phyloP scores from a whole-genome alignment of 371 early-diverging fungal species.

The Mucor indicus region DNA sequence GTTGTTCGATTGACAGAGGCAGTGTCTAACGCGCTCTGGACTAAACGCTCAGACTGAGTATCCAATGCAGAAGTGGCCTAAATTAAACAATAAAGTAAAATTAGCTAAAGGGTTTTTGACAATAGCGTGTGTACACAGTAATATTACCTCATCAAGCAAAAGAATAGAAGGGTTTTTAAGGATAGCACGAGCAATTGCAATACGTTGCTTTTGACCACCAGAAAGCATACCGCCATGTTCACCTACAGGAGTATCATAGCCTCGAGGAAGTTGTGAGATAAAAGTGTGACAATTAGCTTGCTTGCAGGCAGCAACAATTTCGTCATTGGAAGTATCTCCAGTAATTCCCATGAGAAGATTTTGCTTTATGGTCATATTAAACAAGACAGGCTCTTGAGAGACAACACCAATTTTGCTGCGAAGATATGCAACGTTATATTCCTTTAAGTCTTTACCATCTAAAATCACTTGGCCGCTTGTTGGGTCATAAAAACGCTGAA shows the following conservation, averaged over 20 bases:
- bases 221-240: conserved; percentile 58
- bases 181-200: conserved; percentile 74
- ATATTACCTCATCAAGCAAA: conserved; percentile 68
- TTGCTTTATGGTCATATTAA: conserved; percentile 67
- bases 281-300: conserved; percentile 72
- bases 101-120: too few species aligned
- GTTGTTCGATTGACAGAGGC: conserved; percentile 75
- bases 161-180: conserved; percentile 62
- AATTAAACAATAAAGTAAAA: not conserved
- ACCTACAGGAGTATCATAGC: conserved; percentile 70
- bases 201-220: conserved; percentile 88
- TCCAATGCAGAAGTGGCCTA: conserved; percentile 79
- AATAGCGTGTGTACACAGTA: too few species aligned
- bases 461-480: too few species aligned
- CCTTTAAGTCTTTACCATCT: too few species aligned
- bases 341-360: conserved; percentile 65
- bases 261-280: conserved; percentile 61
- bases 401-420: conserved; percentile 64
- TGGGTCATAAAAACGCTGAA: too few species aligned
- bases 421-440: conserved; percentile 52
- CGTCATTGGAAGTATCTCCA: conserved; percentile 42
- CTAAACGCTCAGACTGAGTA: conserved; percentile 77
- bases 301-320: conserved; percentile 60
- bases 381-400: conserved; percentile 70
- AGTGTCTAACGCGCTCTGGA: conserved; percentile 71